Conservation (phyloP, 225 moss, liverwort and hornwort genomes). For the Asterella californica region DNA sequence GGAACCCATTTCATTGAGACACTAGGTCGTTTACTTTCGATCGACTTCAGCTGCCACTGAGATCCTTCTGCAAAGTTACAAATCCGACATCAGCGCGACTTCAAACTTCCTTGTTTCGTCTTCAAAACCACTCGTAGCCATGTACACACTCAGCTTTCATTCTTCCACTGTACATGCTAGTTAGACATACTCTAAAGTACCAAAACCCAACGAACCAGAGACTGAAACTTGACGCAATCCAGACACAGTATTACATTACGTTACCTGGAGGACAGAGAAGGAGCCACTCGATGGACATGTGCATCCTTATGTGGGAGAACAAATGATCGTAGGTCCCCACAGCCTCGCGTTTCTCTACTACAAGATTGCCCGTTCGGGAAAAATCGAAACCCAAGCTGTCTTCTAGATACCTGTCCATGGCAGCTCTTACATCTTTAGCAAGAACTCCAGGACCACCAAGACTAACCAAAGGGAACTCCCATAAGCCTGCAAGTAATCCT, state of each 20-base stretch:
- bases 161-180: not conserved
- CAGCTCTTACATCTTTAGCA: conserved; percentile 37
- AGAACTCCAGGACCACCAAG: conserved; percentile 46
- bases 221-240: not conserved
- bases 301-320: conserved; percentile 90
- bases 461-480: conserved; percentile 93
- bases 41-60: conserved; percentile 10
- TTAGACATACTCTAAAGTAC: not conserved
- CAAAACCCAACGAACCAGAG: not conserved
- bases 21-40: conserved; percentile 15
- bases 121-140: not conserved
- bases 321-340: conserved; percentile 69
- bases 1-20: conserved; percentile 68
- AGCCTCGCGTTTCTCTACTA: conserved; percentile 50
- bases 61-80: conserved; percentile 39
- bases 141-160: not conserved
- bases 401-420: conserved; percentile 64
- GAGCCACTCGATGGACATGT: conserved; percentile 84
- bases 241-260: not conserved
- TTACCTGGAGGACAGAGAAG: conserved; percentile 51
- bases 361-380: conserved; percentile 21
- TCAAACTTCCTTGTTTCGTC: not conserved
- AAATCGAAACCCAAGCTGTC: conserved; percentile 48
- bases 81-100: not conserved
- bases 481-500: conserved; percentile 87